These are phyloP conservation scores for Saururus chinensis DNA, from an alignment of 164 flowering plant genomes.

Conservation along the genomic window DNA sequence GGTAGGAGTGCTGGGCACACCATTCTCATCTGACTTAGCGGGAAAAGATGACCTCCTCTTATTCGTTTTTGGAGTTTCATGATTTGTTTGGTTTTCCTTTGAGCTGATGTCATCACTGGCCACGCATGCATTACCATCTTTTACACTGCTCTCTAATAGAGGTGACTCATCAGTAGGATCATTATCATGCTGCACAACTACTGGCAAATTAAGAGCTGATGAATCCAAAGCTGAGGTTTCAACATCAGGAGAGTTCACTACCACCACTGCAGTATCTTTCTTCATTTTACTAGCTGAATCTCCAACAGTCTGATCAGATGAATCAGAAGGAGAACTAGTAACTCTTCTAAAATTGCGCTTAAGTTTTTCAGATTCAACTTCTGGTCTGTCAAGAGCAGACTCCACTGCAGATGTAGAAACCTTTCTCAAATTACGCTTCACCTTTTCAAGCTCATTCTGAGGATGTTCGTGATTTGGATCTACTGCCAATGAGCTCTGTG, in stretches of 20 bases:
- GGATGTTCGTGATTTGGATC: slow-evolving; percentile 48
- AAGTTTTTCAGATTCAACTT: slow-evolving; percentile 36
- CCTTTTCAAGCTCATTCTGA: slow-evolving; percentile 62
- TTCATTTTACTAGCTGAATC: slow-evolving; percentile 26
- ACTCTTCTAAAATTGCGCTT: slow-evolving; percentile 27
- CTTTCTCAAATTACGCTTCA: slow-evolving; percentile 58
- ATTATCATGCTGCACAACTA: slow-evolving; percentile 12
- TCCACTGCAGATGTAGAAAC: slow-evolving; percentile 38
- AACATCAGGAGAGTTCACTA: neutral
- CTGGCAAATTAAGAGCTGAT: slow-evolving; percentile 7
- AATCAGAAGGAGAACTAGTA: slow-evolving; percentile 15
- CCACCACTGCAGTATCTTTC: slow-evolving; percentile 15
- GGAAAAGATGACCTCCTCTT: slow-evolving; percentile 38
- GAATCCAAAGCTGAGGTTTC: slow-evolving; percentile 9
- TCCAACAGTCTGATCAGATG: slow-evolving; percentile 5
- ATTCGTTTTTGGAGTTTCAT: slow-evolving; percentile 37
- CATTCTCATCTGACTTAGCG: slow-evolving; percentile 78
- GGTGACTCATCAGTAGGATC: slow-evolving; percentile 20
- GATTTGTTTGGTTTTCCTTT: slow-evolving; percentile 37
- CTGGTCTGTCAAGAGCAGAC: slow-evolving; percentile 24
- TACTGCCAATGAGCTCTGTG: slow-evolving; percentile 27
- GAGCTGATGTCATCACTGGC: slow-evolving; percentile 25
- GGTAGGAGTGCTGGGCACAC: slow-evolving; percentile 41
- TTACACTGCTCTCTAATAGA: slow-evolving; percentile 23
- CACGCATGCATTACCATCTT: slow-evolving; percentile 24